Conservation (phyloP, 495 filamentous ascomycete species). For the Cairneyella variabilis region DNA sequence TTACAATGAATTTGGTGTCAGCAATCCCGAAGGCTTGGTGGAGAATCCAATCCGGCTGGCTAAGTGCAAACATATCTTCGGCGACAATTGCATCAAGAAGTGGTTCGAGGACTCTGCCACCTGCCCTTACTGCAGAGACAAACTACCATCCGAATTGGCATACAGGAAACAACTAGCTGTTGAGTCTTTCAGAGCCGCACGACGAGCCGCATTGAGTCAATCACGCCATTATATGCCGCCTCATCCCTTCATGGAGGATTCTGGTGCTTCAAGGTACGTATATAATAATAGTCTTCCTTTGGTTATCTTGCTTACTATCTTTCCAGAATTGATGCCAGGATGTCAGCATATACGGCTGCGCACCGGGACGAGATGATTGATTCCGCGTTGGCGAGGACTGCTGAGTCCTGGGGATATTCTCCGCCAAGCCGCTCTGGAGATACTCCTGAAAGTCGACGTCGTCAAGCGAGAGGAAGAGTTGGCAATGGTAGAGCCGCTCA, state of each 20-base stretch:
- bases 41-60: conserved; percentile 49
- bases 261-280: background rate
- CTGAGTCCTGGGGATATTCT: conserved; percentile 15
- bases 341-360: background rate
- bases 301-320: background rate
- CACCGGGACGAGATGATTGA: conserved; percentile 17
- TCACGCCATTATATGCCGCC: background rate
- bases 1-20: conserved; percentile 51
- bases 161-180: conserved; percentile 2
- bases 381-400: background rate
- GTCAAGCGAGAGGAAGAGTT: conserved; percentile 17
- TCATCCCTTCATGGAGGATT: conserved; percentile 6
- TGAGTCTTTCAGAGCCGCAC: conserved; percentile 7
- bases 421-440: conserved; percentile 10
- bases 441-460: conserved; percentile 17
- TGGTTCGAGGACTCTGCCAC: conserved; percentile 57
- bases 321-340: background rate
- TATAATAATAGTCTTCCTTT: background rate
- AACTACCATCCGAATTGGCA: conserved; percentile 45
- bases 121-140: conserved; percentile 55
- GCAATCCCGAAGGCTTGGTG: conserved; percentile 46
- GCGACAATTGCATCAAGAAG: conserved; percentile 56
- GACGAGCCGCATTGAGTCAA: conserved; percentile 2
- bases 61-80: conserved; percentile 56
- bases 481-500: conserved; percentile 9